These are phyloP conservation scores for Podila clonocystis DNA, from an alignment of 192 early-diverging fungal species.

Conservation along the genomic window DNA sequence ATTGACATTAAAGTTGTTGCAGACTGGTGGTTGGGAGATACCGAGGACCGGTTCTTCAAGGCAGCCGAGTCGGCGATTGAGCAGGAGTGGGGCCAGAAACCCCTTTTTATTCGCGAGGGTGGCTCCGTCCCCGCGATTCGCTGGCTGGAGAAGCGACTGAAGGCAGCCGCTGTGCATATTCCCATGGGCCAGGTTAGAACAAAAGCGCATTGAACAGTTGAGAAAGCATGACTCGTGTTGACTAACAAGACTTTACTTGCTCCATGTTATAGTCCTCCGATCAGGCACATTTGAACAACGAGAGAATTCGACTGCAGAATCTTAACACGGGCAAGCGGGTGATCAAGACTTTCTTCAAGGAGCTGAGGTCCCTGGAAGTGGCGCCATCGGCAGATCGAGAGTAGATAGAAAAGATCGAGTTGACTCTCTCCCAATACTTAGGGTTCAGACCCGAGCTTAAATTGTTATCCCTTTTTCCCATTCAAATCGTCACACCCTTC, in stretches of 20 bases:
- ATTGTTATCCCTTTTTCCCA: too few species aligned
- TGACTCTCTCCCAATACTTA: neutral
- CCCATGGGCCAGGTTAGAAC: slow-evolving; percentile 74
- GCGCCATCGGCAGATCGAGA: neutral
- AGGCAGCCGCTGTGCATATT: slow-evolving; percentile 75
- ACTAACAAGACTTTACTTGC: neutral
- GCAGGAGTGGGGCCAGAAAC: slow-evolving; percentile 66
- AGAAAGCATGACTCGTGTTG: neutral
- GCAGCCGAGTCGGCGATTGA: slow-evolving; percentile 74
- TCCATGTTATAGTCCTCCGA: slow-evolving; percentile 66
- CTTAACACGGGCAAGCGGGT: slow-evolving; percentile 73
- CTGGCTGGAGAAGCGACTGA: slow-evolving; percentile 74
- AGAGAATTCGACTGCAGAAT: slow-evolving; percentile 77
- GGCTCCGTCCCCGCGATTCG: slow-evolving; percentile 82
- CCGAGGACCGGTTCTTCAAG: slow-evolving; percentile 70
- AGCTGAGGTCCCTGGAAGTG: slow-evolving; percentile 27
- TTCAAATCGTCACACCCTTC: too few species aligned
- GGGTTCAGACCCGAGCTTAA: neutral
- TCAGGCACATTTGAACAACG: slow-evolving; percentile 82
- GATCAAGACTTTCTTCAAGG: slow-evolving; percentile 60
- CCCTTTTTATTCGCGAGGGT: slow-evolving; percentile 80
- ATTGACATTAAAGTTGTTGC: slow-evolving; percentile 72
- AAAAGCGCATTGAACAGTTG: neutral
- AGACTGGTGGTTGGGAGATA: slow-evolving; percentile 83
- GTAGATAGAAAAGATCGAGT: neutral